Evolutionary conservation across 768 basidiomycete species (phyloP).

Genomic region (Mycena polygramma): DNA sequence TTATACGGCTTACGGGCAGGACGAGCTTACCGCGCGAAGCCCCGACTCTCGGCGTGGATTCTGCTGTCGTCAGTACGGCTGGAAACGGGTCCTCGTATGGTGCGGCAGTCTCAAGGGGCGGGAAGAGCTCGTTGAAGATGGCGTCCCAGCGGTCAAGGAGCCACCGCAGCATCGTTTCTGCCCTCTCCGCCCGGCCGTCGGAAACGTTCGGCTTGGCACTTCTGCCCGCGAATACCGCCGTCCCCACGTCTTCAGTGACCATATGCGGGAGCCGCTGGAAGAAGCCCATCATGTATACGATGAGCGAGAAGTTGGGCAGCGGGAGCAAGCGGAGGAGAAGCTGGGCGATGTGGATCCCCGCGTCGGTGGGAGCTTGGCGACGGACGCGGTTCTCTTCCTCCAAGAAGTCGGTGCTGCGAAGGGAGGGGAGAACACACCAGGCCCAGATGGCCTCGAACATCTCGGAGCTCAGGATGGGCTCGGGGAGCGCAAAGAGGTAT

Average conservation of each 20-base stretch:
- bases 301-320: constrained; percentile 54
- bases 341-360: constrained; percentile 47
- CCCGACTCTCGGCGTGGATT: constrained; percentile 7
- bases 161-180: constrained; percentile 50
- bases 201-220: constrained; percentile 11
- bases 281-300: constrained; percentile 62
- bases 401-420: constrained; percentile 37
- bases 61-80: background rate
- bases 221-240: constrained; percentile 49
- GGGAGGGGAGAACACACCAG: constrained; percentile 49
- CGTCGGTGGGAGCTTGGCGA: constrained; percentile 35
- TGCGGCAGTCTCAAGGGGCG: constrained; percentile 28
- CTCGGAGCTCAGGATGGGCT: constrained; percentile 51
- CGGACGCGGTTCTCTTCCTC: constrained; percentile 33
- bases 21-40: constrained; percentile 10
- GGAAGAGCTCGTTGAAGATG: constrained; percentile 50
- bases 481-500: constrained; percentile 56
- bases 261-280: constrained; percentile 55
- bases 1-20: background rate
- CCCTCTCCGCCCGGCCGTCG: constrained; percentile 35
- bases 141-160: constrained; percentile 50
- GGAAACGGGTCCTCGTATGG: background rate
- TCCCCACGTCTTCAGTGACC: constrained; percentile 51
- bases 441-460: constrained; percentile 53
- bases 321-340: constrained; percentile 59